Conservation (phyloP, 116 monocot species). For the Papilionanthe hybrid region DNA sequence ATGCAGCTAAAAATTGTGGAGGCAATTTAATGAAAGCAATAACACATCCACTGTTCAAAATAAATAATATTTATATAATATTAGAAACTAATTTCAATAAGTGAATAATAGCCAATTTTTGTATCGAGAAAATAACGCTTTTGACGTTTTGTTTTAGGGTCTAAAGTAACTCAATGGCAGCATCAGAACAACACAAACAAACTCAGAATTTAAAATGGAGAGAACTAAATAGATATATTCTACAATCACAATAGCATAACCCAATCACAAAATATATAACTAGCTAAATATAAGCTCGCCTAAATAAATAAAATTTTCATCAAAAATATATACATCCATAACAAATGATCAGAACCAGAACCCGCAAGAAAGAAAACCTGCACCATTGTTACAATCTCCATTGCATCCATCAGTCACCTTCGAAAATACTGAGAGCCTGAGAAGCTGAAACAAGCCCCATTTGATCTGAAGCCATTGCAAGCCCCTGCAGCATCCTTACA, state of each 20-base stretch:
- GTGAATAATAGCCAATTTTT: too few species aligned
- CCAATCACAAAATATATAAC: background rate
- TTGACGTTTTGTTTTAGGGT: too few species aligned
- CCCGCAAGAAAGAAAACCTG: background rate
- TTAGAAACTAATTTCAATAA: too few species aligned
- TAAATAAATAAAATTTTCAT: background rate
- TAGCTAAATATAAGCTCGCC: background rate
- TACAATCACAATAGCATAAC: background rate
- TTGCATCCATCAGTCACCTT: background rate
- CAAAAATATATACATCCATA: background rate
- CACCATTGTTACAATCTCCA: conserved; percentile 22
- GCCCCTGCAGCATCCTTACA: conserved; percentile 34
- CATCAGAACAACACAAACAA: background rate
- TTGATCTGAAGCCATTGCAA: conserved; percentile 35
- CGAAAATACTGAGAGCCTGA: background rate
- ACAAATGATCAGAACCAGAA: background rate
- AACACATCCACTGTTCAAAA: too few species aligned
- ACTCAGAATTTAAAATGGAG: background rate
- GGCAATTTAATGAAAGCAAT: too few species aligned
- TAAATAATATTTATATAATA: too few species aligned
- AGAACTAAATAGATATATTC: background rate
- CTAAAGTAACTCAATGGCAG: background rate
- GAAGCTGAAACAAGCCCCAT: background rate
- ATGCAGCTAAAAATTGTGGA: too few species aligned
- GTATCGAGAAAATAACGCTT: too few species aligned